Conservation (phyloP, 2,329 filamentous ascomycete species). For the Colletotrichum lini region DNA sequence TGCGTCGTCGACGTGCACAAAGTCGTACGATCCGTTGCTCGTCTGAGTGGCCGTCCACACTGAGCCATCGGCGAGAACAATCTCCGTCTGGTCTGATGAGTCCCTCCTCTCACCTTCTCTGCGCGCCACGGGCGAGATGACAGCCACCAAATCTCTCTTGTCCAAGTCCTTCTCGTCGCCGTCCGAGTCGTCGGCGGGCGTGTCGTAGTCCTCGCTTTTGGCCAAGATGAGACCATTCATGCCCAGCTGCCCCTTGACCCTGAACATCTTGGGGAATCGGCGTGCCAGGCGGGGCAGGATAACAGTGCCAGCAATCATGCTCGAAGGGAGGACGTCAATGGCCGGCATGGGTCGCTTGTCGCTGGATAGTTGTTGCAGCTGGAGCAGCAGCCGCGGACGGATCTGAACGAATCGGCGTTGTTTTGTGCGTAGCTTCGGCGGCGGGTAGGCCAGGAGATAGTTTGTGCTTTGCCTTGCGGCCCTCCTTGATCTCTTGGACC, state of each 20-base stretch:
- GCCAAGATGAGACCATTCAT: conserved; percentile 80
- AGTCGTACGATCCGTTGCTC: conserved; percentile 75
- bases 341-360: conserved; percentile 75
- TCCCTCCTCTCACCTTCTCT: conserved; percentile 60
- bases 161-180: conserved; percentile 66
- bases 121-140: conserved; percentile 70
- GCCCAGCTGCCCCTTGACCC: conserved; percentile 74
- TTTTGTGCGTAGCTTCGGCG: conserved; percentile 70
- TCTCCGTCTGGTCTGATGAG: conserved; percentile 70
- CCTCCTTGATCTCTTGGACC: conserved; percentile 42
- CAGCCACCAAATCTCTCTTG: conserved; percentile 72
- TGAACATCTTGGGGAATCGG: conserved; percentile 75
- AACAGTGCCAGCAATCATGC: conserved; percentile 68
- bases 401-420: conserved; percentile 77
- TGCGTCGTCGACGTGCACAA: conserved; percentile 70
- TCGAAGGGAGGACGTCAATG: conserved; percentile 81
- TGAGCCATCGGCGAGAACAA: conserved; percentile 75
- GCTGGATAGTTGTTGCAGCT: conserved; percentile 77
- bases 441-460: conserved; percentile 78
- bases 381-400: conserved; percentile 78
- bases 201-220: conserved; percentile 76
- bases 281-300: conserved; percentile 72
- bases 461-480: conserved; percentile 69
- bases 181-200: conserved; percentile 59
- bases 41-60: conserved; percentile 70